Evolutionary conservation across 345 rosid genomes (phyloP), one percentile per base, ranked within the genome.

Genomic region (Syzygium jambos): DNA sequence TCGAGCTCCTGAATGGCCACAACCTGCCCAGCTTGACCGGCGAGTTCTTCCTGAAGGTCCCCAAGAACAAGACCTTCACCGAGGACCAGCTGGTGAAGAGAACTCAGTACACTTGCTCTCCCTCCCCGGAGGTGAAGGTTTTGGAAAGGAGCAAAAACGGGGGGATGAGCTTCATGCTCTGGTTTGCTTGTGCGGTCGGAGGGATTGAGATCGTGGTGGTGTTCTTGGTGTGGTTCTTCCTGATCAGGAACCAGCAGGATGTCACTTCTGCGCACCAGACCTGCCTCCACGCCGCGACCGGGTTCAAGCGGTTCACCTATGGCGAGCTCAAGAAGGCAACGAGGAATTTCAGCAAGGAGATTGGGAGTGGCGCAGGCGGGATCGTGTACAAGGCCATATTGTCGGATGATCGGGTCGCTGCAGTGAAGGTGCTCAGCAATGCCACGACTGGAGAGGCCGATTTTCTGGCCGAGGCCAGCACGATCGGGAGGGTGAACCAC

Each of bases 311-410:
- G 82, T 89, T 88, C 88, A 84, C 87, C 23, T 89, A 88, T 8
- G 23, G 14, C 0, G 90, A 88, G 19, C 86, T 91, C 65, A 86
- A 85, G 51, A 77, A 63, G 43, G 88, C 89, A 11, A 91, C 91
- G 30, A 61, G 89, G 77, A 55, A 88, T 41, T 91, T 91, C 87
- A 52, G 86, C 41, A 4, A 85, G 57, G 89, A 82, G 51, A 88
- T 89, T 9, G 92, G 92, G 17, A 61, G 84, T 23, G 92, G 92
- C 43, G 91, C 91, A 22, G 90, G 78, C 4, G 92, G 92, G 25
- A 54, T 63, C 3, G 92, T 89, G 15, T 89, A 88, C 82, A 53
- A 80, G 57, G 91, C 87, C 6, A 17, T 54, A n/a, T 56, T 91
- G 83, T 38, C 59, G 0, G 86, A 88, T 43, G 83, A 88, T 15